Conservation (phyloP, 2,329 filamentous ascomycete genomes). For the Exophiala mesophila region DNA sequence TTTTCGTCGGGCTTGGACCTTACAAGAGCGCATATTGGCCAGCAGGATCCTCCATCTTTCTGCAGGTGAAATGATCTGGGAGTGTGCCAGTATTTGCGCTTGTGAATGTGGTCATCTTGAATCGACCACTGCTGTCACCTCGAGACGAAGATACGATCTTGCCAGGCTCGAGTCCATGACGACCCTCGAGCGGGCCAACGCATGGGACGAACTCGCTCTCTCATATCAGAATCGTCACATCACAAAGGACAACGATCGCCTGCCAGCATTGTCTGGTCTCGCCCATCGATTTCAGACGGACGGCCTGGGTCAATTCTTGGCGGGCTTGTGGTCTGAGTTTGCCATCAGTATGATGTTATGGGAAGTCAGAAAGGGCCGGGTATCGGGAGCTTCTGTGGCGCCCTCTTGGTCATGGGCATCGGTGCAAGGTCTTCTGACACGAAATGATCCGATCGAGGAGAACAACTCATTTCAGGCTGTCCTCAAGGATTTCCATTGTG, state of each 20-base stretch:
- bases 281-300: constrained; percentile 9
- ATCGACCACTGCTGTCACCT: not conserved
- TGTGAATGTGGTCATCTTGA: constrained; percentile 12
- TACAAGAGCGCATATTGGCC: constrained; percentile 18
- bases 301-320: constrained; percentile 6
- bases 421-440: constrained; percentile 5
- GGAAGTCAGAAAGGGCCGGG: constrained; percentile 3
- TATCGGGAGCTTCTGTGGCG: constrained; percentile 1
- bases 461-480: constrained; percentile 2
- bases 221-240: constrained; percentile 6
- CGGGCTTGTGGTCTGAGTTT: constrained; percentile 12
- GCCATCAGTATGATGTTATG: constrained; percentile 3
- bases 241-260: constrained; percentile 11
- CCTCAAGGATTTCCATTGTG: constrained; percentile 2
- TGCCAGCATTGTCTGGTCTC: constrained; percentile 17
- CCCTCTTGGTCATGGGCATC: constrained; percentile 16
- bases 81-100: constrained; percentile 9
- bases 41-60: constrained; percentile 11
- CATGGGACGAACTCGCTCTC: constrained; percentile 3
- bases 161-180: constrained; percentile 1
- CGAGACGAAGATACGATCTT: constrained; percentile 2
- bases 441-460: constrained; percentile 5
- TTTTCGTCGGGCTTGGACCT: constrained; percentile 11
- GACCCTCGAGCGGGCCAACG: constrained; percentile 4
- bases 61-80: constrained; percentile 15